phyloP scores from a whole-genome alignment of 208 protist species.

The Acanthamoeba sp. region DNA sequence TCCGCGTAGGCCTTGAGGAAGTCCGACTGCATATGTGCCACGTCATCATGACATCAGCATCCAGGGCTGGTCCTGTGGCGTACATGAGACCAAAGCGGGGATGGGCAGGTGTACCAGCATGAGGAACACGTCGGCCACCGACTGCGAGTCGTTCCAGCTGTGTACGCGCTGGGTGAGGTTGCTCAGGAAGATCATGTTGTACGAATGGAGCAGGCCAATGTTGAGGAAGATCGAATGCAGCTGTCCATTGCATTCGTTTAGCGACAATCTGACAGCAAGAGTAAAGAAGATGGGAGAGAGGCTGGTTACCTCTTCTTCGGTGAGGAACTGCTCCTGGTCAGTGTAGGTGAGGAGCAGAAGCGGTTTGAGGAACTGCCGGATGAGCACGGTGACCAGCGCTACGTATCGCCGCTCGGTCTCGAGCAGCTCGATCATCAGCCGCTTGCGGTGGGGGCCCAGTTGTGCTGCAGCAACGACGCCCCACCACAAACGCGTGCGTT shows the following conservation, averaged over 20 bases:
- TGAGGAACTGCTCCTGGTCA: constrained; percentile 54
- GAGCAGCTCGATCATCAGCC: constrained; percentile 38
- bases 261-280: not conserved
- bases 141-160: constrained; percentile 30
- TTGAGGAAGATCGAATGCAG: constrained; percentile 75
- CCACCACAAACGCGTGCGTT: no score
- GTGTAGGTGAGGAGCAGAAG: constrained; percentile 56
- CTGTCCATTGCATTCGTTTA: not conserved
- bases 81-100: not conserved
- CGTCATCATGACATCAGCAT: not conserved
- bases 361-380: constrained; percentile 66
- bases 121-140: constrained; percentile 47
- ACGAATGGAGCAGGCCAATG: constrained; percentile 53
- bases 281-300: not conserved
- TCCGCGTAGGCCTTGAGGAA: constrained; percentile 55
- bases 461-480: constrained; percentile 7
- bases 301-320: constrained; percentile 64
- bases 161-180: constrained; percentile 42
- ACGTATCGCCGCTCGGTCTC: constrained; percentile 59
- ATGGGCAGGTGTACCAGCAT: constrained; percentile 6
- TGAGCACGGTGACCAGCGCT: constrained; percentile 31
- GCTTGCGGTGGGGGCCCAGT: constrained; percentile 26
- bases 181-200: constrained; percentile 68
- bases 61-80: not conserved
- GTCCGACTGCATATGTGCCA: constrained; percentile 1